phyloP scores from a whole-genome alignment of 2,329 filamentous ascomycete species.

The Ascochyta koolunga region DNA sequence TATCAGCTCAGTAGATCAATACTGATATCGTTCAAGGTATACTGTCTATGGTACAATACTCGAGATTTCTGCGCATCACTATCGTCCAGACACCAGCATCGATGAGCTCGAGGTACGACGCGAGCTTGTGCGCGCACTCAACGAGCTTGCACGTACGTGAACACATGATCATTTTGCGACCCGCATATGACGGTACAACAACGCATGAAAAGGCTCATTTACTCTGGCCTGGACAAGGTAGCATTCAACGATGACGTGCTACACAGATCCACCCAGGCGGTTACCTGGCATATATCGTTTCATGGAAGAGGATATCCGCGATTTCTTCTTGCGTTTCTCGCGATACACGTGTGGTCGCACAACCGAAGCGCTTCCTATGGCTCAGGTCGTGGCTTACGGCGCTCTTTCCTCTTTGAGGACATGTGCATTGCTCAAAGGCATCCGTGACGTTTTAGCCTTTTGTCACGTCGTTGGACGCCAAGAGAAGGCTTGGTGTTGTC shows the following conservation, averaged over 20 bases:
- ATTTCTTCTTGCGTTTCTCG: no score
- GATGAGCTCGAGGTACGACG: conserved; percentile 53
- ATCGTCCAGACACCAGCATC: conserved; percentile 49
- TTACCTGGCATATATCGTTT: not conserved
- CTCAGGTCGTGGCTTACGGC: conserved; percentile 7
- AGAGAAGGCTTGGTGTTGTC: not conserved
- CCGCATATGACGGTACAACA: not conserved
- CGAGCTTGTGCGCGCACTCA: conserved; percentile 49
- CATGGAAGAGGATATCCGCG: not conserved
- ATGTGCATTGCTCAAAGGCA: not conserved
- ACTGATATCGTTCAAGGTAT: conserved; percentile 46
- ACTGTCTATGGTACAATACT: conserved; percentile 52
- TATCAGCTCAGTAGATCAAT: not conserved
- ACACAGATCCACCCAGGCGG: not conserved
- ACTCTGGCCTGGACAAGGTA: not conserved
- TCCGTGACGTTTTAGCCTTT: not conserved
- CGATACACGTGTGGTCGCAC: no score
- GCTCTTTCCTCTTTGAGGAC: conserved; percentile 1
- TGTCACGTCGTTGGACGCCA: not conserved
- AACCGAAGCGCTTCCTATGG: no score
- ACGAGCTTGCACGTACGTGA: conserved; percentile 42
- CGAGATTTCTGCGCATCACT: conserved; percentile 52
- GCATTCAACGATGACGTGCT: not conserved
- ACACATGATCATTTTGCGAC: not conserved
- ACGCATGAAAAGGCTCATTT: not conserved